These are phyloP conservation scores for Nasturtium officinale DNA, from an alignment of 345 rosid species.

Conservation along the genomic window DNA sequence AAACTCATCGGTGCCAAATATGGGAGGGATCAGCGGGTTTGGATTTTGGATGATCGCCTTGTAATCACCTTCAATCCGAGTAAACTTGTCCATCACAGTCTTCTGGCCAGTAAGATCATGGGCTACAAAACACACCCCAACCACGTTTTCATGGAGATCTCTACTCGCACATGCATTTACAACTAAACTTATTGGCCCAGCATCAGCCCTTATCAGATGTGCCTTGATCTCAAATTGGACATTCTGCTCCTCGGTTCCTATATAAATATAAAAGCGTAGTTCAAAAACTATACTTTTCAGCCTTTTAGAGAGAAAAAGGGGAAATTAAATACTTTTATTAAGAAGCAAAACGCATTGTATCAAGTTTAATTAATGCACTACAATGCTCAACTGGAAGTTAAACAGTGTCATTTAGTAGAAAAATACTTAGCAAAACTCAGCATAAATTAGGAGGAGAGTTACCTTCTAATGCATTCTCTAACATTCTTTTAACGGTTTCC, in stretches of 20 bases:
- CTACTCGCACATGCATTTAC: conserved; percentile 93
- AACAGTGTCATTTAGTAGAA: not conserved
- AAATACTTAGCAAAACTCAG: conserved; percentile 10
- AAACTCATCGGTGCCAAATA: conserved; percentile 84
- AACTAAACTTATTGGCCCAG: conserved; percentile 77
- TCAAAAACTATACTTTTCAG: not conserved
- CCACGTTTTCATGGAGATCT: conserved; percentile 78
- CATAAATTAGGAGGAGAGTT: conserved; percentile 35
- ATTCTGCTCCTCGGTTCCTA: conserved; percentile 89
- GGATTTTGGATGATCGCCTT: conserved; percentile 90
- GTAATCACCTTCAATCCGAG: conserved; percentile 96
- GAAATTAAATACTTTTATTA: not conserved
- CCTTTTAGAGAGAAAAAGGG: not conserved
- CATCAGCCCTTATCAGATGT: conserved; percentile 56
- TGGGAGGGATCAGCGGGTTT: conserved; percentile 91
- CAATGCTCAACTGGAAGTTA: not conserved
- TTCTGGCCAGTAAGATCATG: conserved; percentile 97
- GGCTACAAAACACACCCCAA: conserved; percentile 93
- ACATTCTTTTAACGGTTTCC: conserved; percentile 63
- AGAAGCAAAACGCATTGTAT: conserved; percentile 1
- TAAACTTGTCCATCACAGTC: conserved; percentile 92
- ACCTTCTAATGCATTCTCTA: conserved; percentile 82
- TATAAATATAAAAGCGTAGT: conserved; percentile 30
- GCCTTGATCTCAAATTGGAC: conserved; percentile 88
- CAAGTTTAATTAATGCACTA: not conserved